These are phyloP conservation scores for Barnettozyma botsteinii DNA, from an alignment of 805 yeast species.

Conservation along the genomic window DNA sequence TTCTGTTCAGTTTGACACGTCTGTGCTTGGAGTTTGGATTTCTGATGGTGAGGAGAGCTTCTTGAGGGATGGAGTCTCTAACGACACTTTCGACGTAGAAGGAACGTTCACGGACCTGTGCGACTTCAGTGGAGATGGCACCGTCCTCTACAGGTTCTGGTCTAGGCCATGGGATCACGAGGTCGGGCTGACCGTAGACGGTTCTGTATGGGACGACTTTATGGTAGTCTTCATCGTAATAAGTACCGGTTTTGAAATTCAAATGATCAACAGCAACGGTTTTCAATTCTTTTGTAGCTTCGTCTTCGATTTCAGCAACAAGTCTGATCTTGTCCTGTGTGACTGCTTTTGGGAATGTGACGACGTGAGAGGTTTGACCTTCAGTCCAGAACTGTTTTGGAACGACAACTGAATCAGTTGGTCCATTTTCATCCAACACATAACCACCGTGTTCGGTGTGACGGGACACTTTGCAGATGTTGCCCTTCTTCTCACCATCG, in stretches of 20 bases:
- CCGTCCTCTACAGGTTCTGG: conserved; percentile 55
- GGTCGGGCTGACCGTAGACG: conserved; percentile 60
- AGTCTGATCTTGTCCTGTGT: conserved; percentile 58
- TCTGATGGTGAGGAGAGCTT: conserved; percentile 62
- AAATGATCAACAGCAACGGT: conserved; percentile 78
- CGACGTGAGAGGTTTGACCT: conserved; percentile 65
- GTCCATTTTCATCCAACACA: conserved; percentile 62
- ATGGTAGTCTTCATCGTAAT: conserved; percentile 70
- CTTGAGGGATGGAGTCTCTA: conserved; percentile 62
- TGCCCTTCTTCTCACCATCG: conserved; percentile 70
- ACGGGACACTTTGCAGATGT: conserved; percentile 58
- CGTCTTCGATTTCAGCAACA: conserved; percentile 71
- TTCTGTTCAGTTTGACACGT: conserved; percentile 55
- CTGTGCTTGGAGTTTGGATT: conserved; percentile 68
- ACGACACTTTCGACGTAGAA: conserved; percentile 65
- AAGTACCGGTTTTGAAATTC: conserved; percentile 52
- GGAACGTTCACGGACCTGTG: conserved; percentile 62
- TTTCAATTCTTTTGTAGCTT: conserved; percentile 48
- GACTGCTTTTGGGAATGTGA: conserved; percentile 61
- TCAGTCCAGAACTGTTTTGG: conserved; percentile 72
- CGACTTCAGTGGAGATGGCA: conserved; percentile 49
- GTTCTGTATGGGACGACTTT: conserved; percentile 71
- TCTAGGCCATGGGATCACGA: conserved; percentile 87
- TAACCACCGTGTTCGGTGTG: conserved; percentile 58
- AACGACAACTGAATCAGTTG: conserved; percentile 53